phyloP scores from a whole-genome alignment of 768 basidiomycete species.

The Lactifluus pinguis region DNA sequence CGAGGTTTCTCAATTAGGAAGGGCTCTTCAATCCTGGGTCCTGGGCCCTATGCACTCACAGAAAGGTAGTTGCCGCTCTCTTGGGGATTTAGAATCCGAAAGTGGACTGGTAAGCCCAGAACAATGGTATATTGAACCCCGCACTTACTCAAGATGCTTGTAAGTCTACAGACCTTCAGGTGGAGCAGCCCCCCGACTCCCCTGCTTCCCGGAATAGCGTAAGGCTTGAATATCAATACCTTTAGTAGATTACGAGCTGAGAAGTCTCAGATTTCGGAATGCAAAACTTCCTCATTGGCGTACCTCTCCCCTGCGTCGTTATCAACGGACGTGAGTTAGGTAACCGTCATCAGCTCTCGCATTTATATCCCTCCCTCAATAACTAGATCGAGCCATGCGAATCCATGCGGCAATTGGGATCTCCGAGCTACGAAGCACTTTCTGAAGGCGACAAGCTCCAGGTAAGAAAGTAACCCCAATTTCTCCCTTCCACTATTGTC shows the following conservation, averaged over 20 bases:
- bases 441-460: conserved; percentile 17
- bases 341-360: background rate
- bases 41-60: conserved; percentile 16
- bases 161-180: conserved; percentile 8
- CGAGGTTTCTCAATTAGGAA: conserved; percentile 33
- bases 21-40: conserved; percentile 26
- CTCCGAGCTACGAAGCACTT: conserved; percentile 16
- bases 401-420: conserved; percentile 6
- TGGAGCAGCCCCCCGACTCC: background rate
- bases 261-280: background rate
- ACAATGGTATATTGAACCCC: background rate
- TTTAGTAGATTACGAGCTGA: background rate
- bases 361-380: background rate
- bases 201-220: background rate
- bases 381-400: conserved; percentile 1
- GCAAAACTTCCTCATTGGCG: background rate
- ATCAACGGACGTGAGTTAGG: conserved; percentile 4
- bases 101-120: conserved; percentile 2
- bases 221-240: background rate
- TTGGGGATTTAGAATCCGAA: conserved; percentile 9
- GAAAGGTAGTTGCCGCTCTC: background rate
- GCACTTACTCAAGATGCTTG: background rate
- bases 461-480: conserved; percentile 1
- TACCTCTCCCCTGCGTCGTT: background rate
- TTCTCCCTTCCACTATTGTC: background rate